Evolutionary conservation across 2,329 filamentous ascomycete genomes (phyloP), one percentile per base, ranked within the genome.

Genomic region (Colletotrichum camelliae): DNA sequence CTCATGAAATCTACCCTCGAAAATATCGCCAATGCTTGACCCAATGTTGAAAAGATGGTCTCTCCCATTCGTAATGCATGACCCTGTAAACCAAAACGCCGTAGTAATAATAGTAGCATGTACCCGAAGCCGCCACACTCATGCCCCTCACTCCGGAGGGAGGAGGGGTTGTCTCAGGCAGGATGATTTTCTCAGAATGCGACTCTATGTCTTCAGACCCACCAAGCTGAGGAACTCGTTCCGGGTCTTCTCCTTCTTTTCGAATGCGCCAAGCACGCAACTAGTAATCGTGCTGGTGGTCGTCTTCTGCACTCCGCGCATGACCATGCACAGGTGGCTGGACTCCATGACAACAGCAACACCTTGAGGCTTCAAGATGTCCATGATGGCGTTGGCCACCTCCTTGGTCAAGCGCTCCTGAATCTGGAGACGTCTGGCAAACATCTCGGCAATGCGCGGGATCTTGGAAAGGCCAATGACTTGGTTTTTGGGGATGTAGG

Each of bases 291-390:
- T 98, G 21, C 91, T 94, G 67, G 94, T 93, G 55, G 90, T 91
- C 0, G 95, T 96, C 89, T 99, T 98, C 83, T 98, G 92, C 12
- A 99, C 96, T n/a, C 97, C 97, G 62, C 97, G 92, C 96, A 98
- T 98, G 18, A 98, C 96, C 96, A 98, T 99, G 88, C 97, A 99
- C 62, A 98, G 88, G 86, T 99, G 97, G 81, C 93, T 96, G 16
- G 95, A 97, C 83, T 99, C 97, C 94, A 99, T 98, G 75, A 99
- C 96, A 4, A 99, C 97, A 24, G 95, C 96, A 3, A 99, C 96
- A 62, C 97, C 97, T 82, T 97, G 95, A 3, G 97, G 97, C 83
- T 97, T 94, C 64, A 99, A 89, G 15, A 98, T 93, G 82, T 98
- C 96, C 83, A 96, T 96, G 77, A 99, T 94, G 18, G 97, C 96